Percentiles rank a stretch among this genome's conserved stretches.
phyloP scores from a whole-genome alignment of 2,329 filamentous ascomycete species.

The Thyridium curvatum region DNA sequence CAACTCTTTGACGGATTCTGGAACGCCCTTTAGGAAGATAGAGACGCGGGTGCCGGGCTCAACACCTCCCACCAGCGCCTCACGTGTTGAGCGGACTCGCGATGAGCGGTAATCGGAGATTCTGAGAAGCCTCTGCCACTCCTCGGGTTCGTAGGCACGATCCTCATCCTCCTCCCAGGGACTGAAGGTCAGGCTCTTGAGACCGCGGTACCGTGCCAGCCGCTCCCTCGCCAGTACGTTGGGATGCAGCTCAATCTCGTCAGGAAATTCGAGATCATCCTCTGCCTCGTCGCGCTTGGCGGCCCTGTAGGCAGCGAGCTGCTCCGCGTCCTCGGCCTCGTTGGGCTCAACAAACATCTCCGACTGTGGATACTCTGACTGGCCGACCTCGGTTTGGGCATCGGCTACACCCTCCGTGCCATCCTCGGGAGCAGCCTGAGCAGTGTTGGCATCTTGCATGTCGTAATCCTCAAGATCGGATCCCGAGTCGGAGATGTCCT shows the following conservation, averaged over 20 bases:
- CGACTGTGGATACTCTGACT: constrained; percentile 87
- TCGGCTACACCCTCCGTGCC: constrained; percentile 66
- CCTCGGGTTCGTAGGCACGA: constrained; percentile 76
- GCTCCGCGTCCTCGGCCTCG: constrained; percentile 70
- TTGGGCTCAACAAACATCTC: constrained; percentile 86
- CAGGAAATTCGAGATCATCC: constrained; percentile 92
- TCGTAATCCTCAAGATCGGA: constrained; percentile 73
- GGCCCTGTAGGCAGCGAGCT: constrained; percentile 75
- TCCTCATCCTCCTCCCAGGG: constrained; percentile 88
- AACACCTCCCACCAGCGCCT: constrained; percentile 85
- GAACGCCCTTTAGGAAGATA: constrained; percentile 59
- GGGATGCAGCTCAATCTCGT: constrained; percentile 92
- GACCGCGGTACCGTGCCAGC: constrained; percentile 76
- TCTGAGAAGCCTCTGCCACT: constrained; percentile 81
- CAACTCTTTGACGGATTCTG: constrained; percentile 33
- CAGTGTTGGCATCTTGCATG: constrained; percentile 45
- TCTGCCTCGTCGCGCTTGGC: constrained; percentile 74
- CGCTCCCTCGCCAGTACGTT: constrained; percentile 81
- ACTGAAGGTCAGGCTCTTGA: constrained; percentile 87
- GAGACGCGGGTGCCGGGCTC: constrained; percentile 76
- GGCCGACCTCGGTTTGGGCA: constrained; percentile 68
- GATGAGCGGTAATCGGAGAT: constrained; percentile 86
- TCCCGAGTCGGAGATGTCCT: constrained; percentile 70
- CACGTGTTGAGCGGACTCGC: constrained; percentile 67
- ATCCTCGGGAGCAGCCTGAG: constrained; percentile 64